These are phyloP conservation scores for Persicaria maculosa DNA, from an alignment of 148 eudicot species.

Conservation along the genomic window DNA sequence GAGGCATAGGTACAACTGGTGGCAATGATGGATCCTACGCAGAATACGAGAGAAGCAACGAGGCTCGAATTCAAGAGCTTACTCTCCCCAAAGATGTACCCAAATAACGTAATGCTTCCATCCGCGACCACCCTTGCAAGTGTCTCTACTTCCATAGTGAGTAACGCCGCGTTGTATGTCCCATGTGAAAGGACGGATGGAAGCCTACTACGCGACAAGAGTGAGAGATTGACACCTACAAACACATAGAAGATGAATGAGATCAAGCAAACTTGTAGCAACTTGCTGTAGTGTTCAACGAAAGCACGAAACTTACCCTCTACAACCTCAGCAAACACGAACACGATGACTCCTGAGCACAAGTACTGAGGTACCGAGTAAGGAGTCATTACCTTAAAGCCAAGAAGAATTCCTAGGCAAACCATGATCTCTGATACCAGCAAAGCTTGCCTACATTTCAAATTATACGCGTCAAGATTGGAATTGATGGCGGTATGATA, in stretches of 20 bases:
- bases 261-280: neutral
- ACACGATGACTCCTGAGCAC: neutral
- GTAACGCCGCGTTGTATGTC: neutral
- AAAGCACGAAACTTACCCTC: neutral
- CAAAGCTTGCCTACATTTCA: neutral
- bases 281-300: neutral
- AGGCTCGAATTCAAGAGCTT: neutral
- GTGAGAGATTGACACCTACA: neutral
- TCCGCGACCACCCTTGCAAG: neutral
- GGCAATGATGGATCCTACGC: constrained; percentile 2
- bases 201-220: neutral
- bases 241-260: neutral
- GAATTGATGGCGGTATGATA: neutral
- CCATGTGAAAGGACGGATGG: neutral
- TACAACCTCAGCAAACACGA: neutral
- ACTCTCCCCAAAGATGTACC: neutral
- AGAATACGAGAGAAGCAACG: neutral
- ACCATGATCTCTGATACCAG: neutral
- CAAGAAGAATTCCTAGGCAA: neutral
- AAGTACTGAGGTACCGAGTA: neutral
- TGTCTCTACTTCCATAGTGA: neutral
- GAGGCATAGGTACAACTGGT: neutral
- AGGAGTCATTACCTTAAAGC: neutral
- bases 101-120: neutral
- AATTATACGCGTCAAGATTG: neutral